These are phyloP conservation scores for Rhodotorula mucilaginosa DNA, from an alignment of 1,284 basidiomycete species.

Conservation along the genomic window DNA sequence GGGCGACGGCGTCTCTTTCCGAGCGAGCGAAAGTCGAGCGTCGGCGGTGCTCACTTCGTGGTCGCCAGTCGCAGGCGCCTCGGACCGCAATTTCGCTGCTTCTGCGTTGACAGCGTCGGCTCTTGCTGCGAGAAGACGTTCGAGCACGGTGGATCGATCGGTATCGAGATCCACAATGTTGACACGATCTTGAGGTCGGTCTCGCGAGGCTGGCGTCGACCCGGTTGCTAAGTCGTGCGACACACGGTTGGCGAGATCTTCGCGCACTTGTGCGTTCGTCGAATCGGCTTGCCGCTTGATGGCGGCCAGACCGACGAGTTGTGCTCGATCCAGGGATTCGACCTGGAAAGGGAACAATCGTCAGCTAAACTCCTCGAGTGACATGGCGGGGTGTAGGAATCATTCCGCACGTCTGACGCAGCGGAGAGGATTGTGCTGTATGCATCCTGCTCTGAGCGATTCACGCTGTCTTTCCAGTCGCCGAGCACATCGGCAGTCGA, in stretches of 20 bases:
- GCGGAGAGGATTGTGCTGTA: not conserved
- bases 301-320: constrained; percentile 4
- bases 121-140: constrained; percentile 21
- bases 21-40: not conserved
- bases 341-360: not conserved
- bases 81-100: not conserved
- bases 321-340: constrained; percentile 29
- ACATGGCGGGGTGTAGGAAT: no score
- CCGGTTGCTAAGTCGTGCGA: constrained; percentile 53
- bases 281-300: constrained; percentile 41
- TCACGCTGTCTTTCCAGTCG: not conserved
- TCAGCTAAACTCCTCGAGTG: no score
- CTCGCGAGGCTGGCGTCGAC: constrained; percentile 51
- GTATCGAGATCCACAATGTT: constrained; percentile 35
- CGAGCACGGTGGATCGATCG: constrained; percentile 26
- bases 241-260: constrained; percentile 47
- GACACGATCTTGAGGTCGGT: constrained; percentile 40
- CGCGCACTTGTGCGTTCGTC: constrained; percentile 44
- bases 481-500: not conserved
- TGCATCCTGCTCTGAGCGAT: not conserved
- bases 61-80: not conserved
- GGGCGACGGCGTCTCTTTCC: constrained; percentile 16
- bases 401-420: not conserved
- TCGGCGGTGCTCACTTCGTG: not conserved
- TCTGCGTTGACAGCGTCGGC: not conserved